phyloP scores from a whole-genome alignment of 108 stramenopile genomes.

The Craspedostauros australis region DNA sequence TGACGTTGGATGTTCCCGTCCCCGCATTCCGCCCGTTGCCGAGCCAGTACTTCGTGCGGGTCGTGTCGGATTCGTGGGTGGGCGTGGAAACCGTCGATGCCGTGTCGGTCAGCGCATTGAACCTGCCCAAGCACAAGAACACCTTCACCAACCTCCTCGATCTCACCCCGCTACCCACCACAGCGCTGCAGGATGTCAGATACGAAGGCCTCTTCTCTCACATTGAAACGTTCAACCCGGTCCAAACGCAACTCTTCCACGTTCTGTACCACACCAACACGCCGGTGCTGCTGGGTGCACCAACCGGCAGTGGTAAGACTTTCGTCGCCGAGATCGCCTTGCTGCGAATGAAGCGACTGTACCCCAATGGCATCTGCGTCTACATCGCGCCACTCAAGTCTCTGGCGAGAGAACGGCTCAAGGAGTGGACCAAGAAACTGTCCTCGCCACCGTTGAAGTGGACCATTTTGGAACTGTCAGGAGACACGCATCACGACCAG shows the following conservation, averaged over 20 bases:
- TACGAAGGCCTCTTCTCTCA: constrained; percentile 86
- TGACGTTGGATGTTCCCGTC: constrained; percentile 81
- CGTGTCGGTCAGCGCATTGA: constrained; percentile 75
- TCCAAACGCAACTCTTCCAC: constrained; percentile 91
- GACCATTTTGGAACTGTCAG: constrained; percentile 94
- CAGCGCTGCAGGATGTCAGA: constrained; percentile 71
- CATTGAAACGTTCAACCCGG: constrained; percentile 94
- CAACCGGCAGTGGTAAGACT: constrained; percentile 77
- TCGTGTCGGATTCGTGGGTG: constrained; percentile 92
- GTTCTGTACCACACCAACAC: constrained; percentile 83
- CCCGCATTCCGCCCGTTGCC: constrained; percentile 87
- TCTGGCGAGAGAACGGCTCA: constrained; percentile 92
- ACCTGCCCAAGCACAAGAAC: constrained; percentile 62
- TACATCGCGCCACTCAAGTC: constrained; percentile 99
- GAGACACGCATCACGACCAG: constrained; percentile 92
- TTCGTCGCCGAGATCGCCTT: constrained; percentile 34
- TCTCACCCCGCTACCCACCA: constrained; percentile 85
- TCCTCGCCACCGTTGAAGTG: constrained; percentile 72
- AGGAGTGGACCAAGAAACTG: constrained; percentile 89
- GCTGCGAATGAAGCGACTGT: constrained; percentile 76
- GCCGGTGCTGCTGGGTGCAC: constrained; percentile 95
- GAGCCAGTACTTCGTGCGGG: constrained; percentile 85
- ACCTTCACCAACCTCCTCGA: constrained; percentile 87
- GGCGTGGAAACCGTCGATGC: constrained; percentile 83
- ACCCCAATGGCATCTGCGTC: constrained; percentile 78